These are phyloP conservation scores for Barbarea vulgaris DNA, from an alignment of 345 rosid species.

Conservation along the genomic window DNA sequence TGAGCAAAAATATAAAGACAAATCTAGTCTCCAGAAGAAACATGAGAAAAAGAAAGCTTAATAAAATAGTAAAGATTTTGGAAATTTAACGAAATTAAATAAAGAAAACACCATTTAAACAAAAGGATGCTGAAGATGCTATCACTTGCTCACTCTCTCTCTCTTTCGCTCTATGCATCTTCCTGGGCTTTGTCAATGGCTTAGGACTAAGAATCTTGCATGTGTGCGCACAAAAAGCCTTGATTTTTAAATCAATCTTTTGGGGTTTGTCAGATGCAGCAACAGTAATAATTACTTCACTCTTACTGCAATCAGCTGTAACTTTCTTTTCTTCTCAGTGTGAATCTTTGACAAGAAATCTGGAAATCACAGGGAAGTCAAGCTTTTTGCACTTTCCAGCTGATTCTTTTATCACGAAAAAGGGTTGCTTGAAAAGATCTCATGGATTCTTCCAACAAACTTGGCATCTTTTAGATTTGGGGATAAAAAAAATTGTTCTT, in stretches of 20 bases:
- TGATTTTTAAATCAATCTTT: conserved; percentile 1
- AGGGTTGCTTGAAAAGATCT: conserved; percentile 3
- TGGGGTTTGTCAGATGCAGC: conserved; percentile 27
- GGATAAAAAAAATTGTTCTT: not conserved
- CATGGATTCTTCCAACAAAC: not conserved
- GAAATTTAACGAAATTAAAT: not conserved
- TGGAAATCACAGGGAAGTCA: not conserved
- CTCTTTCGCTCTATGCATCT: conserved; percentile 4
- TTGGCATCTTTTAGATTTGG: conserved; percentile 23
- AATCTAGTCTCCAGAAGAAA: not conserved
- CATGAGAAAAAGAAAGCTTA: not conserved
- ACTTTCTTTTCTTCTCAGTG: not conserved
- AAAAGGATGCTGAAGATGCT: conserved; percentile 6
- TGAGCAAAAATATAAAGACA: not conserved
- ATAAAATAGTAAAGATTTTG: not conserved
- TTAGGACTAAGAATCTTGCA: conserved; percentile 11
- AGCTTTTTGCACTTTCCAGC: not conserved
- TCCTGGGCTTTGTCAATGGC: conserved; percentile 11
- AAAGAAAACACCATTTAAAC: not conserved
- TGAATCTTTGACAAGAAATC: not conserved
- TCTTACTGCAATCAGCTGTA: not conserved
- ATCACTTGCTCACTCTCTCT: not conserved
- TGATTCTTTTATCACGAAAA: not conserved
- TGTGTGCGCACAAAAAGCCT: not conserved
- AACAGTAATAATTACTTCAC: not conserved